Base-by-base conservation (phyloP, 208 protist genomes). In the Leishmania turanica region DNA sequence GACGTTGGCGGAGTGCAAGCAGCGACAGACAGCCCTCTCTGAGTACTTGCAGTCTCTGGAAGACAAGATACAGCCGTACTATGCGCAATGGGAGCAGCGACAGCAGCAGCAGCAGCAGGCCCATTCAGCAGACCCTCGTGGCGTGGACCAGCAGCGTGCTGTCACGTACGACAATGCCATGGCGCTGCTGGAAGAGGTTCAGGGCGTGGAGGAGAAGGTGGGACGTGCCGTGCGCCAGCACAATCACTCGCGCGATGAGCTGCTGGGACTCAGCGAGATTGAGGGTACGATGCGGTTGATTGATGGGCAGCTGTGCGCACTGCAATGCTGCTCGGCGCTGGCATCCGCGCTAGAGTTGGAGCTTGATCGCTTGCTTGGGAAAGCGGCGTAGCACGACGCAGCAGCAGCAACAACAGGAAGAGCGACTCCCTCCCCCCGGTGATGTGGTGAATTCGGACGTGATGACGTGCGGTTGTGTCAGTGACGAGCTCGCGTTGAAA, bases 171-270 rank as follows among this genome's bases (percentile, higher is more conserved):
- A 87, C 27, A 82, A 77, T 54, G 91, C 90, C 11, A 89, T 96
- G 76, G 80, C 85, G 24, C 88, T 96, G 17, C 88, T 93, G 76
- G 90, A 95, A 72, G 90, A 94, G 79, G 89, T 95, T 45, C 87
- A 91, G 65, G 78, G 81, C 13, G 73, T 96, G 56, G 81, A 89
- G 83, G 84, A 94, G 73, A 84, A 90, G 54, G 83, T 93, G 17
- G 70, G 78, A 1, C 80, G 85, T 45, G 87, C 85, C 34, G 89
- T 96, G 13, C 81, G 79, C 31, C 90, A 92, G 77, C 93, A 96
- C 76, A 93, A 94, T 51, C 82, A 81, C 40, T 85, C 88, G 7
- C 82, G 88, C 13, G 72, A 70, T 11, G 84, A 89, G 72, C 58
- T 91, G 66, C 83, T 82, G 15, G 84, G 85, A 40, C 74, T 80